These are phyloP conservation scores for Leccinum incarnatum DNA, from an alignment of 768 basidiomycete species.

Conservation along the genomic window DNA sequence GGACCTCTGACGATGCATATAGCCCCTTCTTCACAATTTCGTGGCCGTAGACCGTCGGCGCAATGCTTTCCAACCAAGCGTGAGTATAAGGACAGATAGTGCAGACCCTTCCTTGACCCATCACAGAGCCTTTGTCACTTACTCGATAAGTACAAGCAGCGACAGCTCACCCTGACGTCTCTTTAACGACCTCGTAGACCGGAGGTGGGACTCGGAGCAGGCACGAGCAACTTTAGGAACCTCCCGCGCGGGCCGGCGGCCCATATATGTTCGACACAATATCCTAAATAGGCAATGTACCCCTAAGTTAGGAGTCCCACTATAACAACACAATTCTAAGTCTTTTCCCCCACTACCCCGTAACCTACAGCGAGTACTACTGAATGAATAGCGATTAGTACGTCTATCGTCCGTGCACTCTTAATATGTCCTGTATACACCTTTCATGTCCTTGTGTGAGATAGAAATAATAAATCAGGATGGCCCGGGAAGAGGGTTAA, in stretches of 20 bases:
- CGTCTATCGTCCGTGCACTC: not conserved
- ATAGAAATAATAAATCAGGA: conserved; percentile 31
- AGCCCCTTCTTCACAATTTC: conserved; percentile 97
- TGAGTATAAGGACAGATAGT: too few species aligned
- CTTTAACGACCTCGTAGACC: conserved; percentile 16
- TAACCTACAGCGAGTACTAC: not conserved
- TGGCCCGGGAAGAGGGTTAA: conserved; percentile 67
- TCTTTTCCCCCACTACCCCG: too few species aligned
- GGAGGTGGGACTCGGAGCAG: conserved; percentile 14
- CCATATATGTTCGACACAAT: too few species aligned
- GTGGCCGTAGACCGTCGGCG: conserved; percentile 97
- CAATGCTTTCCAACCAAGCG: conserved; percentile 49
- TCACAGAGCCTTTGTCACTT: not conserved
- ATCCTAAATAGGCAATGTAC: too few species aligned
- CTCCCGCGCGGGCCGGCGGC: too few species aligned
- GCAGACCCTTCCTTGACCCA: too few species aligned
- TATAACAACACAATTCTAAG: too few species aligned
- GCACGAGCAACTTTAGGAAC: conserved; percentile 6
- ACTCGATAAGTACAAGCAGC: not conserved
- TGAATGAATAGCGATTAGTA: not conserved
- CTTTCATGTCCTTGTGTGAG: not conserved
- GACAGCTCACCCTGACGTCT: conserved; percentile 22
- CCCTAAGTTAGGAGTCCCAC: too few species aligned
- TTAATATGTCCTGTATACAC: not conserved
- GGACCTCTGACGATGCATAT: conserved; percentile 98